Base-by-base conservation (phyloP, 352 stramenopile genomes). In the Globisporangium splendens region DNA sequence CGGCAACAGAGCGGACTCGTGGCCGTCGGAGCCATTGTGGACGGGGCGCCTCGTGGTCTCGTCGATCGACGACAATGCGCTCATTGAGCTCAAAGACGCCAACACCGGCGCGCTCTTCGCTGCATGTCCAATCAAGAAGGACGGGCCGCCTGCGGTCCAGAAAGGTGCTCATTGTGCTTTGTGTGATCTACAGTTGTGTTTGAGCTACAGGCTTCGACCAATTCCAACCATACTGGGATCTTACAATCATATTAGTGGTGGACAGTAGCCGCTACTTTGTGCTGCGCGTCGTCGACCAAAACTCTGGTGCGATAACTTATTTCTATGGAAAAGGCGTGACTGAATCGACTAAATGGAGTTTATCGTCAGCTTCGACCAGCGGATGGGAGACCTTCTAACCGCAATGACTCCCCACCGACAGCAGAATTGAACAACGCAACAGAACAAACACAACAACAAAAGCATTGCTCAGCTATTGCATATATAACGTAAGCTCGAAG, bases 191-290 rank as follows among this genome's bases (percentile, higher is more conserved):
- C n/a, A n/a, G n/a, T n/a, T n/a, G n/a, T n/a, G n/a, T n/a, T n/a
- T n/a, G n/a, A n/a, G n/a, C n/a, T n/a, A n/a, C n/a, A n/a, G n/a
- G n/a, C n/a, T n/a, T n/a, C n/a, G n/a, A n/a, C n/a, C n/a, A n/a
- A n/a, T n/a, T n/a, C n/a, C n/a, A n/a, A n/a, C n/a, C n/a, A n/a
- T n/a, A n/a, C n/a, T n/a, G n/a, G n/a, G n/a, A n/a, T n/a, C n/a
- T n/a, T n/a, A n/a, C n/a, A n/a, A n/a, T n/a, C 5, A 35, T 35
- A 11, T 8, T 53, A 86, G 79, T 89, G 24, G 83, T 97, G 2
- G 92, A 98, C 54, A 96, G 86, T 42, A 96, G 84, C 65, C 74
- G 92, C n/a, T 98, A 98, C 74, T 98, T 98, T 77, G 92, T 98
- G 2, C 64, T 98, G 22, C 71, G 89, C 38, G 93, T 96, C 62